Percentiles rank a stretch among this genome's conserved stretches.
Evolutionary conservation across 73 alveolate species (phyloP).

Genomic region (Tetrahymena elliotti): DNA sequence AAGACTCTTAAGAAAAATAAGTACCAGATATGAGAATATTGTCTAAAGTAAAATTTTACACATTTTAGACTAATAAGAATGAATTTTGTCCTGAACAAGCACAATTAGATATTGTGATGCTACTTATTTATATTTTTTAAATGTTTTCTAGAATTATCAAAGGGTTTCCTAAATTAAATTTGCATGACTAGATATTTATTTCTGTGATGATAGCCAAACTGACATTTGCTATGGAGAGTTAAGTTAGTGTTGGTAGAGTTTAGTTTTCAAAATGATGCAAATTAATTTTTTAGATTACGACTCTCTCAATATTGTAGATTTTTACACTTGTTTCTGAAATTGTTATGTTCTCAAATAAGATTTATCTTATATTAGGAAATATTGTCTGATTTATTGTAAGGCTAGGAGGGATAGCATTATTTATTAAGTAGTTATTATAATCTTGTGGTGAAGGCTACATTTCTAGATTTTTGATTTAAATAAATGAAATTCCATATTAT

Average conservation of each 20-base stretch:
- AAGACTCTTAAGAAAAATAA: neutral
- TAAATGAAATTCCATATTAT: neutral
- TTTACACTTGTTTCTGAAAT: neutral
- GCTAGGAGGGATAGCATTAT: neutral
- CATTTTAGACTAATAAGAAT: neutral
- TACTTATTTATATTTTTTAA: no score
- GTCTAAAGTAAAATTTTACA: neutral
- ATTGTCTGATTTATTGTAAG: neutral
- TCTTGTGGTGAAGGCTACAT: neutral
- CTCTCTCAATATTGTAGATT: neutral
- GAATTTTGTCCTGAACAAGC: neutral
- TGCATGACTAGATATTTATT: neutral
- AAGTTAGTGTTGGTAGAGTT: neutral
- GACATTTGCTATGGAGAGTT: neutral
- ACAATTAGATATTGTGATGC: neutral
- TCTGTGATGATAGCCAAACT: neutral
- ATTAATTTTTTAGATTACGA: neutral
- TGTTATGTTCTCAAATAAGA: neutral
- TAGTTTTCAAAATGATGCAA: neutral
- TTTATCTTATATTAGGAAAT: neutral
- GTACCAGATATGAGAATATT: neutral
- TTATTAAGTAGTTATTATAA: neutral
- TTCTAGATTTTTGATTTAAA: neutral
- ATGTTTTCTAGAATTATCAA: neutral
- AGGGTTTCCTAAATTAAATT: neutral